A percentile compares a stretch with the other conserved stretches of the same genome.
These are phyloP conservation scores for Fraxinus cuspidata DNA, from an alignment of 257 asterid genomes.

Conservation along the genomic window DNA sequence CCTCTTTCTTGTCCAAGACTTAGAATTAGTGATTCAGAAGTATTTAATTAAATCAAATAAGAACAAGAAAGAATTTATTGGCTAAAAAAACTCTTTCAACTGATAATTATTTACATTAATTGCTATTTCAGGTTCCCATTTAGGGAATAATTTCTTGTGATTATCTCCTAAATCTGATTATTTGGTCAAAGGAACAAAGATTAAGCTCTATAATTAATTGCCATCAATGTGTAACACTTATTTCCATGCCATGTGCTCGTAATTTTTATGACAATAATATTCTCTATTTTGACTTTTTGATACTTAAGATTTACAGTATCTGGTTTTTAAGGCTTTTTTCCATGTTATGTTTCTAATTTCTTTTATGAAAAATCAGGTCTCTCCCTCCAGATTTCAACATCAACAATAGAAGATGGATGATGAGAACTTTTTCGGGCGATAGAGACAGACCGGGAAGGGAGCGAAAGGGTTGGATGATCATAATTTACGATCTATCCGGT, in stretches of 20 bases:
- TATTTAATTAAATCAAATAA: no score
- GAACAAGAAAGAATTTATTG: no score
- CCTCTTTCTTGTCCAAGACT: no score
- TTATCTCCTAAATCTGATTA: neutral
- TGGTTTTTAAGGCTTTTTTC: neutral
- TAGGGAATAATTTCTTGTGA: no score
- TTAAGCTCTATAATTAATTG: no score
- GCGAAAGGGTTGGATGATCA: constrained; percentile 85
- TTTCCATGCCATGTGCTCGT: constrained; percentile 50
- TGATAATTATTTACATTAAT: no score
- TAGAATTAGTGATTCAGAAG: no score
- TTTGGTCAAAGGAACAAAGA: constrained; percentile 31
- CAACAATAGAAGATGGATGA: constrained; percentile 58
- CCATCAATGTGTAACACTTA: neutral
- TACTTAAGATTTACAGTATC: constrained; percentile 4
- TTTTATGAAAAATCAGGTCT: constrained; percentile 41
- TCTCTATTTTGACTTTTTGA: constrained; percentile 21
- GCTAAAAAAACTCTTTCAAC: no score
- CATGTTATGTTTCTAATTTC: neutral
- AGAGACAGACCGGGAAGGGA: constrained; percentile 56
- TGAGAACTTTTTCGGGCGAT: constrained; percentile 56
- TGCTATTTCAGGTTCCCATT: no score
- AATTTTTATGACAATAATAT: constrained; percentile 1
- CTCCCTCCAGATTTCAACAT: constrained; percentile 70
- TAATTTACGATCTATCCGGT: constrained; percentile 78